Base-by-base conservation (phyloP, 345 rosid species). In the Dipteronia sinensis region DNA sequence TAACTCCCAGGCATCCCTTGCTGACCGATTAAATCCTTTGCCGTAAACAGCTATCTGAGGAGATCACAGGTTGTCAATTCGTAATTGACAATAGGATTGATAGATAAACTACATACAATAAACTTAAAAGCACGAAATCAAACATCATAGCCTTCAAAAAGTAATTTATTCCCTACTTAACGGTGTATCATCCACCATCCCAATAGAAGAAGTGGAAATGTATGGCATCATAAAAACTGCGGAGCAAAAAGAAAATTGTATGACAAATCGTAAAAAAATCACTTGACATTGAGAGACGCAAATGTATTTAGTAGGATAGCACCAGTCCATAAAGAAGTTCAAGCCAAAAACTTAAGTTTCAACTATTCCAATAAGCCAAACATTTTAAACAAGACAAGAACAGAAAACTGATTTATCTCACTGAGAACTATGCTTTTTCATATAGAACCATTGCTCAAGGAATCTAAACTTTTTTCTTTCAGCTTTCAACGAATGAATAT, bases 1-100 rank as follows among this genome's bases (percentile, higher is more conserved):
- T 77, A 94, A 79, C 70, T 96, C 99, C 99, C 98, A 96, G 4
- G 98, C 99, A 78, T 96, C 99, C 77, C 99, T 90, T 15, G 99
- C 98, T 65, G 99, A 92, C 68, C 78, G 92, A 79, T 96, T 94
- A 79, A 96, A 96, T 80, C 93, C 89, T 92, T 94, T 94, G 23
- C 99, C 99, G 79, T 87, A 84, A 73, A 96, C 97, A 65, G 94
- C 98, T 72, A 94, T 94, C 98, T 96, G 89, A 78, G 77, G 53
- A 73, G 42, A 66, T 31, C 58, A 81, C 12, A 69, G 49, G 51
- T 67, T 10, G 46, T 25, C 68, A 71, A 67, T 31, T 66, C 44
- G 4, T 27, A 65, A 68, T 15, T 76, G 44, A 68, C 13, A 65
- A 59, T 58, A 47, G 29, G 2, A n/a, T 11, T 71, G 53, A 65